Percentiles rank a stretch among this genome's conserved stretches.
Conservation (phyloP, 345 rosid genomes). For the Eucalyptus sp. region DNA sequence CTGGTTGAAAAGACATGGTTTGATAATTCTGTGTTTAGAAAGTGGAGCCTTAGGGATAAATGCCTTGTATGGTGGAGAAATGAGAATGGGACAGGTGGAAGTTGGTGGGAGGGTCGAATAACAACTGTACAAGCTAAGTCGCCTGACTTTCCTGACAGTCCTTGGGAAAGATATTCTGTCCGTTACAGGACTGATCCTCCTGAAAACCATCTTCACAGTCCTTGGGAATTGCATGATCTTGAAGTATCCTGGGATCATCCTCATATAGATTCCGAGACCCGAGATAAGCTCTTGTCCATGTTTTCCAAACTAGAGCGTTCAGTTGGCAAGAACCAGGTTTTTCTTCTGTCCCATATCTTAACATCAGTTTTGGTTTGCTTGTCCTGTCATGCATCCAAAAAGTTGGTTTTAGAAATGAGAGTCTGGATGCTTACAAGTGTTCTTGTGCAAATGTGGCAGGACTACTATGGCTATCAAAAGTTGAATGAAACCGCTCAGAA, state of each 20-base stretch:
- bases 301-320: slow-evolving; percentile 52
- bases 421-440: background rate
- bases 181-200: slow-evolving; percentile 37
- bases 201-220: slow-evolving; percentile 53
- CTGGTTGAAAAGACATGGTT: slow-evolving; percentile 77
- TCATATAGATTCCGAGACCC: slow-evolving; percentile 33
- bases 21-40: slow-evolving; percentile 56
- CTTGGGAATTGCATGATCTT: slow-evolving; percentile 92
- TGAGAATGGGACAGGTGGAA: slow-evolving; percentile 53
- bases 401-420: background rate
- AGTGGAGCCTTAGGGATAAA: slow-evolving; percentile 62
- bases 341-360: background rate
- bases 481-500: slow-evolving; percentile 70
- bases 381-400: background rate
- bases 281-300: slow-evolving; percentile 35
- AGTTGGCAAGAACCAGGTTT: slow-evolving; percentile 46
- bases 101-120: slow-evolving; percentile 87
- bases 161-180: slow-evolving; percentile 78
- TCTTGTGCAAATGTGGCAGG: slow-evolving; percentile 39
- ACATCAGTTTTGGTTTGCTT: background rate
- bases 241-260: slow-evolving; percentile 45
- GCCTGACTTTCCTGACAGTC: slow-evolving; percentile 70
- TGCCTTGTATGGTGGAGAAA: slow-evolving; percentile 91
- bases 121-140: slow-evolving; percentile 44
- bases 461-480: slow-evolving; percentile 61